phyloP scores from a whole-genome alignment of 2,329 filamentous ascomycete species.

The Cadophora sp. region DNA sequence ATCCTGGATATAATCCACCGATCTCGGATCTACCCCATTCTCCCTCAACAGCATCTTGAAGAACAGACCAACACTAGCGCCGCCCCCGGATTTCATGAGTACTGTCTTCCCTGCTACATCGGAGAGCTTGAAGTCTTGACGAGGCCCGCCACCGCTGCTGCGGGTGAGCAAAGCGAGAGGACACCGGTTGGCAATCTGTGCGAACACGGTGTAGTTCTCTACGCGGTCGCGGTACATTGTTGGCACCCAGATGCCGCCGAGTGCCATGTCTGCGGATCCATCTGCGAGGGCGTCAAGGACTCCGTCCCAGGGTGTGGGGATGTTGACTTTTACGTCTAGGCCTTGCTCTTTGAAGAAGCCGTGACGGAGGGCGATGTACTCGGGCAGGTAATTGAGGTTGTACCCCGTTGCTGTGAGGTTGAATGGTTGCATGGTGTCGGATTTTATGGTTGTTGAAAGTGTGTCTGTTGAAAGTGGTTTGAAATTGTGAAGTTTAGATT shows the following conservation, averaged over 20 bases:
- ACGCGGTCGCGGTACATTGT: slow-evolving; percentile 23
- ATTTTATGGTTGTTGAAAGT: not conserved
- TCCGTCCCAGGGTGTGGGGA: slow-evolving; percentile 34
- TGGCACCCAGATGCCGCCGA: slow-evolving; percentile 23
- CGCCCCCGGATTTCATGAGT: slow-evolving; percentile 21
- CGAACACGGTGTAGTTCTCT: slow-evolving; percentile 22
- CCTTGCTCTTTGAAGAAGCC: slow-evolving; percentile 45
- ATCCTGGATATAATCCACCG: slow-evolving; percentile 22
- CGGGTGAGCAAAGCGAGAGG: slow-evolving; percentile 21
- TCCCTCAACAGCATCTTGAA: slow-evolving; percentile 24
- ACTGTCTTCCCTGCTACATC: slow-evolving; percentile 20
- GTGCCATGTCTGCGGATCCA: slow-evolving; percentile 19
- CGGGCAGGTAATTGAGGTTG: slow-evolving; percentile 43
- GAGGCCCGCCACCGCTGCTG: no score
- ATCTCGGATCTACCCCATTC: slow-evolving; percentile 19
- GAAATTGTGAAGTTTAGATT: not conserved
- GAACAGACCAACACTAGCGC: slow-evolving; percentile 23
- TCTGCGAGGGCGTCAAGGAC: slow-evolving; percentile 23
- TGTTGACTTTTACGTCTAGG: slow-evolving; percentile 42
- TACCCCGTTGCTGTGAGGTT: slow-evolving; percentile 21
- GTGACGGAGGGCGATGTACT: slow-evolving; percentile 44
- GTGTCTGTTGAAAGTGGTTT: no score
- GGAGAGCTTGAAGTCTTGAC: slow-evolving; percentile 16
- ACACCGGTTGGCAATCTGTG: slow-evolving; percentile 23
- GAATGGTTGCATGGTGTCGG: slow-evolving; percentile 19